Conservation (phyloP, 768 basidiomycete genomes). For the Lactarius akahatsu region DNA sequence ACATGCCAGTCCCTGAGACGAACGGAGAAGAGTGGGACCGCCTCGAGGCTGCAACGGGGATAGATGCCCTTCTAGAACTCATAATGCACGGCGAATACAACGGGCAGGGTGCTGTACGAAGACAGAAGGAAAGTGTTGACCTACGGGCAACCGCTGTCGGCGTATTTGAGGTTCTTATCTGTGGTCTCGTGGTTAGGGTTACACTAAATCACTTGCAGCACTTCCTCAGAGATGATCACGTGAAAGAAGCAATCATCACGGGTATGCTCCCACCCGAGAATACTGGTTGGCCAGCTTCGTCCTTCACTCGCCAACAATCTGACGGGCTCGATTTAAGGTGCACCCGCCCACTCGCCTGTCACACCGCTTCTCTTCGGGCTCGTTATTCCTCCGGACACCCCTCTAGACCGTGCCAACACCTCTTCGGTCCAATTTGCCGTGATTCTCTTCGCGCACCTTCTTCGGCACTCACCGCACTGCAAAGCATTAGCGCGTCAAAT, state of each 20-base stretch:
- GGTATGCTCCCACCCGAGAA: conserved; percentile 64
- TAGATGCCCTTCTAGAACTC: conserved; percentile 80
- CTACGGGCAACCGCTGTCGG: conserved; percentile 72
- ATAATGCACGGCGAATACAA: conserved; percentile 88
- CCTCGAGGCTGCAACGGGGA: conserved; percentile 72
- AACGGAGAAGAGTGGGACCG: conserved; percentile 94
- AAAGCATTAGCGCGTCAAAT: conserved; percentile 66
- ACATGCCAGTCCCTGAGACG: conserved; percentile 76
- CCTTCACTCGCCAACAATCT: conserved; percentile 30
- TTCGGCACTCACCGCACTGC: conserved; percentile 62
- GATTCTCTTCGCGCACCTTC: conserved; percentile 76
- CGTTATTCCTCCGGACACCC: conserved; percentile 57
- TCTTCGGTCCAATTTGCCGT: conserved; percentile 72
- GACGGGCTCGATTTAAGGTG: conserved; percentile 23
- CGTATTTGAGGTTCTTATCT: conserved; percentile 71
- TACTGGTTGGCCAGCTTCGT: conserved; percentile 38
- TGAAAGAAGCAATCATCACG: conserved; percentile 64
- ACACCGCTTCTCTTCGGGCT: conserved; percentile 74
- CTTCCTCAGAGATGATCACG: conserved; percentile 72
- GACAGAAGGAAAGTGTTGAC: conserved; percentile 66
- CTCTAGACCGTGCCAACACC: conserved; percentile 54
- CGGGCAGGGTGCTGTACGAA: conserved; percentile 55
- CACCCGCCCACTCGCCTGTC: conserved; percentile 45
- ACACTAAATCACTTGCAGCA: conserved; percentile 46
- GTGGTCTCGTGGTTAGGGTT: not conserved